Conservation (phyloP, 192 early-diverging fungal species). For the Linnemannia hyalina region DNA sequence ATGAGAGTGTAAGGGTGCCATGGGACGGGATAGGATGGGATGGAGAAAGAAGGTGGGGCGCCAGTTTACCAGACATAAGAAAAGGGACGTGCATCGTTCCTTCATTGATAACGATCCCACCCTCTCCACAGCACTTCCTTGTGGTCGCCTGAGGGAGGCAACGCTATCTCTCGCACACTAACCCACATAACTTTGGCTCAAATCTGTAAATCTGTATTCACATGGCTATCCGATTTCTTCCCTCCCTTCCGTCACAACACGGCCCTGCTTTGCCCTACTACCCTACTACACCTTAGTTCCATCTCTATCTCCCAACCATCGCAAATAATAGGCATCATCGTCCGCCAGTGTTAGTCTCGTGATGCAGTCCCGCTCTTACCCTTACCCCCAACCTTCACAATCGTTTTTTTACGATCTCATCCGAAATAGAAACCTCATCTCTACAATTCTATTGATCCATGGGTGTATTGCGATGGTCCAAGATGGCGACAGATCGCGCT, state of each 20-base stretch:
- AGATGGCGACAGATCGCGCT: background rate
- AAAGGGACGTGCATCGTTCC: background rate
- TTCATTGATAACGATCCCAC: background rate
- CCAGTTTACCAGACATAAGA: no score
- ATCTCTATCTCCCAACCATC: background rate
- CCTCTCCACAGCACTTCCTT: background rate
- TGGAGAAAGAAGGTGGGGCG: no score
- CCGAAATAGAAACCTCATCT: background rate
- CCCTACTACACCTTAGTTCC: background rate
- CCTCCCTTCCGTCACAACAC: background rate
- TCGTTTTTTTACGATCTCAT: background rate
- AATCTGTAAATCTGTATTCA: background rate
- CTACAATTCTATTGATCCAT: no score
- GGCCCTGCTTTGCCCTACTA: background rate
- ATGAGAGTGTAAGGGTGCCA: background rate
- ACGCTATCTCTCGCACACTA: background rate
- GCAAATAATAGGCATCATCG: background rate
- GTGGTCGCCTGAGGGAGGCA: no score
- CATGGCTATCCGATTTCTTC: conserved; percentile 3
- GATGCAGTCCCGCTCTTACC: background rate
- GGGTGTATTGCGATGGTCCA: background rate
- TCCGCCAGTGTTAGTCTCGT: background rate
- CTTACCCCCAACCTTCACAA: background rate
- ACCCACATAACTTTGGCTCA: background rate
- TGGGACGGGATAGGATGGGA: background rate